Percentiles rank a stretch among this genome's conserved stretches.
Conservation (phyloP, 768 basidiomycete species). For the Leccinellum luteum region DNA sequence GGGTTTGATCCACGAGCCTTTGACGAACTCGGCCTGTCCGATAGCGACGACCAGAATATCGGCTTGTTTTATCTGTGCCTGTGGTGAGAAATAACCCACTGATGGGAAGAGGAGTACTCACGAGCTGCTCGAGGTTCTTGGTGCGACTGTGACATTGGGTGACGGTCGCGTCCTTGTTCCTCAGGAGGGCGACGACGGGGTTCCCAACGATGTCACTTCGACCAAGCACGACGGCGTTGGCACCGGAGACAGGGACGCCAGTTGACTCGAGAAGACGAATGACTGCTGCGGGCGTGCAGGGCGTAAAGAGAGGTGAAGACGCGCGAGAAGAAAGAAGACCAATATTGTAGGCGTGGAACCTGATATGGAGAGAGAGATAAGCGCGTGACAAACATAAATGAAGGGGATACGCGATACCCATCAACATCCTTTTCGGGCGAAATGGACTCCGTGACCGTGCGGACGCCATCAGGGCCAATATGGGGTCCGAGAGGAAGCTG, state of each 20-base stretch:
- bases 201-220: slow-evolving; percentile 98
- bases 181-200: slow-evolving; percentile 88
- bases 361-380: slow-evolving; percentile 28
- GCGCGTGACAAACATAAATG: background rate
- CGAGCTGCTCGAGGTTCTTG: slow-evolving; percentile 74
- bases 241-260: slow-evolving; percentile 71
- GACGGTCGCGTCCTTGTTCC: slow-evolving; percentile 90
- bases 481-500: slow-evolving; percentile 91
- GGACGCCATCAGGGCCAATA: slow-evolving; percentile 77
- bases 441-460: slow-evolving; percentile 91
- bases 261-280: slow-evolving; percentile 88
- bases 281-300: slow-evolving; percentile 94
- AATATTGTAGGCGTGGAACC: slow-evolving; percentile 98
- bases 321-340: slow-evolving; percentile 91
- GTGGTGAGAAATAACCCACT: slow-evolving; percentile 5
- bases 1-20: slow-evolving; percentile 93
- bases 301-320: slow-evolving; percentile 83
- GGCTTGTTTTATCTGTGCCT: slow-evolving; percentile 67
- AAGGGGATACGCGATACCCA: slow-evolving; percentile 53
- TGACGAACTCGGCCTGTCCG: slow-evolving; percentile 85
- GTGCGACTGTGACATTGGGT: slow-evolving; percentile 97
- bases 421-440: slow-evolving; percentile 96
- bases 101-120: slow-evolving; percentile 37
- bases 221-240: slow-evolving; percentile 89
- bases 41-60: slow-evolving; percentile 98